Base-by-base conservation (phyloP, 148 eudicot genomes). In the Camellia lanceoleosa region DNA sequence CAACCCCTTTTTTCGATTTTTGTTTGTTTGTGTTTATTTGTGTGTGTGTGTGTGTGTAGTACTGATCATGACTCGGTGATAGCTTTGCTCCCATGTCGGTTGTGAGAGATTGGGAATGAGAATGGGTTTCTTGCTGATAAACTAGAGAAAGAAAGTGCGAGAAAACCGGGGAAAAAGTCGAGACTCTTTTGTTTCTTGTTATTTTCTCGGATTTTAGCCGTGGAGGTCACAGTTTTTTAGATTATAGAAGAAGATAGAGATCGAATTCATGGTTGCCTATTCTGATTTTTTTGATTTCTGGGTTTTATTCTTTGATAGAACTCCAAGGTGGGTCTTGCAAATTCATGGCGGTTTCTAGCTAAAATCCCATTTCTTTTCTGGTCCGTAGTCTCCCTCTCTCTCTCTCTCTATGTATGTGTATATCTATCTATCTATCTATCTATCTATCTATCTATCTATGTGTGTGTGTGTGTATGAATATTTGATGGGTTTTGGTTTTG, bases 51-150 rank as follows among this genome's bases (percentile, higher is more conserved):
- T 59, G 19, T 81, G 67, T 68, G 18, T 62, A 49, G 51, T 38
- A 30, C 67, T 81, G 78, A 80, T 77, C 74, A 68, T 84, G 76
- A 66, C 78, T 81, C 80, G 7, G 68, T 64, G 61, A 49, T 60
- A 60, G 49, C 52, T 62, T 68, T 55, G 68, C 64, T 64, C 73
- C 62, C 5, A 62, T 64, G 78, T 74, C 55, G 65, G 73, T 65
- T 66, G 47, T 67, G 62, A 80, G 79, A 30, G 63, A 10, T 16
- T 59, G 56, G 19, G 56, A 43, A 55, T 73, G 38, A 30, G 38
- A 30, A 30, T 30, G 38, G 38, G 38, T 30, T 30, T 73, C 76
- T 74, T 66, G 15, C 43, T 74, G 66, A 12, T 19, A 51, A 73
- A 47, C 14, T 56, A 71, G 41, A 80, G 52, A 60, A 9, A 69